Conservation (phyloP, 2,329 filamentous ascomycete genomes). For the Trichoderma semiorbis region DNA sequence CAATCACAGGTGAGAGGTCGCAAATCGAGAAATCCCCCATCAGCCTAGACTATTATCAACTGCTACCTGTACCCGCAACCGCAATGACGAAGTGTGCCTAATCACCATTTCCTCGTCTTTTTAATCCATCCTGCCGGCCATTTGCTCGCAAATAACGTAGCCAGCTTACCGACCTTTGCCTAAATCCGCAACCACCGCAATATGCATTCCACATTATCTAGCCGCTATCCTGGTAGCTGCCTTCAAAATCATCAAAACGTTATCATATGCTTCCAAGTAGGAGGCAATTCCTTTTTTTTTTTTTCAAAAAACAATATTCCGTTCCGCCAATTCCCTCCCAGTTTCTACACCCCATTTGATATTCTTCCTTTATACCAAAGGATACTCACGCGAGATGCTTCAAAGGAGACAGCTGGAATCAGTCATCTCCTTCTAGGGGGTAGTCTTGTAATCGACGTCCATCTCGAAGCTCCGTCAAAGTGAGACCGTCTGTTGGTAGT, state of each 20-base stretch:
- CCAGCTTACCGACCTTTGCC: not conserved
- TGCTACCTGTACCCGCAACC: not conserved
- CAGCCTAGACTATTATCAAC: not conserved
- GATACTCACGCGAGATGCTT: not conserved
- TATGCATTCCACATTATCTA: constrained; percentile 12
- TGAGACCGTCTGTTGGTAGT: not conserved
- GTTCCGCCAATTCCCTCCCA: not conserved
- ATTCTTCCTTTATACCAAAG: not conserved
- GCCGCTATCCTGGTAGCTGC: not conserved
- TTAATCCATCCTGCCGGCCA: not conserved
- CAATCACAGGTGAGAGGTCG: not conserved
- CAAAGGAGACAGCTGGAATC: not conserved
- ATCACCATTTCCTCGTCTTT: not conserved
- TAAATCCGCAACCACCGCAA: not conserved
- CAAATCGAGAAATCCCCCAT: not conserved
- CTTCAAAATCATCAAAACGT: constrained; percentile 2
- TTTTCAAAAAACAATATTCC: constrained; percentile 3
- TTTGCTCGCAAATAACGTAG: not conserved
- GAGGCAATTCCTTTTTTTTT: not conserved
- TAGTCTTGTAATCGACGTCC: not conserved
- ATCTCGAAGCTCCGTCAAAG: not conserved
- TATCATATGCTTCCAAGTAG: not conserved
- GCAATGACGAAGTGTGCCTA: not conserved
- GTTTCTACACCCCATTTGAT: not conserved
- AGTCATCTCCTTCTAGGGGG: not conserved